A percentile compares a stretch with the other conserved stretches of the same genome.
Conservation (phyloP, 225 moss, liverwort and hornwort genomes). For the Pseudoscleropodium purum region DNA sequence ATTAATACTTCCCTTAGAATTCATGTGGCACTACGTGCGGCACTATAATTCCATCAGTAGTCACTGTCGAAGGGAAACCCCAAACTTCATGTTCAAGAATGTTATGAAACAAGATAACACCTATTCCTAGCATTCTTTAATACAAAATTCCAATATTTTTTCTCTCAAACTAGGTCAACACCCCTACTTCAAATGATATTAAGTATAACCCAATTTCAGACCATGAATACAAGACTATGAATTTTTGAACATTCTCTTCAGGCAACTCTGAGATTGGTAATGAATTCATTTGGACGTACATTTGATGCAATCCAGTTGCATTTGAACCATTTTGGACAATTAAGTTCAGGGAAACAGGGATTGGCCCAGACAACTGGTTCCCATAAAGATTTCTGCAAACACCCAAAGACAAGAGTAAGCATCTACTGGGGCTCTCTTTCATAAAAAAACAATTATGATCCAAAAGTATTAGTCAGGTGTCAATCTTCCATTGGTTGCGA, state of each 20-base stretch:
- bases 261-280: not conserved
- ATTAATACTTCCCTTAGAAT: not conserved
- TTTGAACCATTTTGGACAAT: not conserved
- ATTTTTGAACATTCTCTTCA: not conserved
- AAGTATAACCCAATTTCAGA: not conserved
- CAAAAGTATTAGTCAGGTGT: not conserved
- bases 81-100: not conserved
- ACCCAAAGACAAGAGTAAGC: not conserved
- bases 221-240: not conserved
- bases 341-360: conserved; percentile 15
- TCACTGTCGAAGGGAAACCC: not conserved
- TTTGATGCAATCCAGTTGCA: conserved; percentile 23
- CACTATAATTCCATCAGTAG: not conserved
- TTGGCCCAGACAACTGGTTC: conserved; percentile 32
- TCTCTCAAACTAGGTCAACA: not conserved
- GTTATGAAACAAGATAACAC: not conserved
- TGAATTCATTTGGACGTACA: conserved; percentile 17
- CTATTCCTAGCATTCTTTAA: not conserved
- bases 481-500: not conserved
- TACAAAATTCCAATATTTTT: too few relatives aligned
- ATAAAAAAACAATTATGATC: not conserved
- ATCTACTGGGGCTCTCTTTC: not conserved
- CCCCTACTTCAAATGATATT: not conserved
- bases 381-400: conserved; percentile 42
- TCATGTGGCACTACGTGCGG: not conserved